Conservation (phyloP, 2,329 filamentous ascomycete genomes). For the Pseudogymnoascus sp. region DNA sequence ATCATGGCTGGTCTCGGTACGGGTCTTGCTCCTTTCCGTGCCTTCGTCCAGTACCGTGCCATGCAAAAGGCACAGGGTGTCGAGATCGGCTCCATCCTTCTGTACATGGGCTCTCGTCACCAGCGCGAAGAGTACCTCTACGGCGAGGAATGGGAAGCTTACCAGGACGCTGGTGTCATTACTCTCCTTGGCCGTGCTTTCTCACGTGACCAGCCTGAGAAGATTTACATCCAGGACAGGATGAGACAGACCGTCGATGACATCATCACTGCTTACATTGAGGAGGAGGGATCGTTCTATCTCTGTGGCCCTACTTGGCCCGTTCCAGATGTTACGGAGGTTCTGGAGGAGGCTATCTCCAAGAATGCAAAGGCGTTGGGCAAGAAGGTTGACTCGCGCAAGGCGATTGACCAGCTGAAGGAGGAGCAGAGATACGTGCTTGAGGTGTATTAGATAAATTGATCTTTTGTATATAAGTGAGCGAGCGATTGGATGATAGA, state of each 20-base stretch:
- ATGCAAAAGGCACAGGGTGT: constrained; percentile 97
- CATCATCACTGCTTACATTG: constrained; percentile 79
- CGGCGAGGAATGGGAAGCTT: constrained; percentile 98
- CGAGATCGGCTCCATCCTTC: constrained; percentile 82
- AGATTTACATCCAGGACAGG: constrained; percentile 98
- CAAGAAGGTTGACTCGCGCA: constrained; percentile 76
- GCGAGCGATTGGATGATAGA: constrained; percentile 4
- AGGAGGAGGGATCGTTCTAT: constrained; percentile 88
- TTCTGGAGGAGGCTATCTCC: constrained; percentile 86
- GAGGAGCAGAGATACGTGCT: constrained; percentile 90
- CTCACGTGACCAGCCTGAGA: constrained; percentile 91
- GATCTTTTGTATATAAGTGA: constrained; percentile 5
- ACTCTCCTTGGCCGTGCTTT: constrained; percentile 90
- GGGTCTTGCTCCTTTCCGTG: constrained; percentile 96
- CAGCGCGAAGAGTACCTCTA: constrained; percentile 98
- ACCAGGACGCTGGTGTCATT: constrained; percentile 89
- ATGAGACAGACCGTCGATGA: constrained; percentile 83
- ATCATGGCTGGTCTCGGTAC: constrained; percentile 99
- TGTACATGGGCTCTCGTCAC: constrained; percentile 96
- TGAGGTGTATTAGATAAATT: constrained; percentile 71
- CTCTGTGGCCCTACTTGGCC: constrained; percentile 98
- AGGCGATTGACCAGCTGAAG: constrained; percentile 97
- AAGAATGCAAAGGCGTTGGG: constrained; percentile 60
- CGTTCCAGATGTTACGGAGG: constrained; percentile 89
- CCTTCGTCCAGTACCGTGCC: constrained; percentile 95